Base-by-base conservation (phyloP, 164 flowering plant genomes). In the Litsea cubeba region DNA sequence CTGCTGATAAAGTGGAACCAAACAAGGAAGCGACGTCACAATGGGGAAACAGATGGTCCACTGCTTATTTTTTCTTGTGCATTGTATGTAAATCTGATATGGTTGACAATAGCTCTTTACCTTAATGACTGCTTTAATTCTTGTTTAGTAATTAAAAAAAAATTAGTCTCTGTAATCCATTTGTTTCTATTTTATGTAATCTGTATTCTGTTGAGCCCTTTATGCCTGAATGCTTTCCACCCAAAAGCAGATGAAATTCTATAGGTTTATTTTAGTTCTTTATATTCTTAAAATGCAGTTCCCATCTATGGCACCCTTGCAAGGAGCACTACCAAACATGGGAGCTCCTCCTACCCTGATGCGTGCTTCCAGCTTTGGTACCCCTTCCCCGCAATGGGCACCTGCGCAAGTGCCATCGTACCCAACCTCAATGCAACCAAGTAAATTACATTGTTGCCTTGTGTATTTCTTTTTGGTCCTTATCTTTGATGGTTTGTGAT, bases 221-320 rank as follows among this genome's bases (percentile, higher is more conserved):
- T 60, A 60, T 60, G 3, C 10, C 23, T 8, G n/a, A 18, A n/a
- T 17, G 63, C 23, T 18, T 20, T 60, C 63, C 63, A 60, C 23
- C 12, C 63, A 20, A 18, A 18, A 60, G 63, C n/a, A 17, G 12
- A 60, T 5, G 67, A 14, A 40, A 24, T 64, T 26, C 17, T 64
- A 60, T 60, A 69, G 57, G 10, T 66, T 54, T n/a, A 14, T 28
- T 14, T 64, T 58, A 50, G 12, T 26, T 54, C 12, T 15, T 54
- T 30, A 23, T 20, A 32, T 73, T 18, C 49, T 71, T 75, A 49
- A 65, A 63, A 23, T 85, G 85, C 81, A 90, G 94, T 88, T 86
- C 76, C 92, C 89, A 62, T 85, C 91, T 58, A 81, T 90, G 90
- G 57, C 81, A 62, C 72, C 91, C 51, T 77, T 90, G 80, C 89